A percentile compares a stretch with the other conserved stretches of the same genome.
Evolutionary conservation across 2,329 filamentous ascomycete genomes (phyloP).

Genomic region (Colletotrichum eremochloae): DNA sequence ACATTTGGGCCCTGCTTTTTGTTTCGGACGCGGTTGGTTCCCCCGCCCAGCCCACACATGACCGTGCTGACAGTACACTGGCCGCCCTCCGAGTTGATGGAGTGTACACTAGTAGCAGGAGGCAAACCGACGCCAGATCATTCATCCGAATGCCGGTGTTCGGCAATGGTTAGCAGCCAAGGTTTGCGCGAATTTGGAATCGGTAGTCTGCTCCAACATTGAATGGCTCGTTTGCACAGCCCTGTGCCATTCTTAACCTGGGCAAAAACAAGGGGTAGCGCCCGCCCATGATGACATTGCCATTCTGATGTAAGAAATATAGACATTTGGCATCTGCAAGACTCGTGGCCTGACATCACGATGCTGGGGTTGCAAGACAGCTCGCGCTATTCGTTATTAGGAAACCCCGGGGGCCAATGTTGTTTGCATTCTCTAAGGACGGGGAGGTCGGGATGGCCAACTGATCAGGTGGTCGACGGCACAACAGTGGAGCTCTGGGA

Average conservation of each 20-base stretch:
- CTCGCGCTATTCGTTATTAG: not conserved
- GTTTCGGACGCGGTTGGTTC: slow-evolving; percentile 26
- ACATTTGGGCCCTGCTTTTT: not conserved
- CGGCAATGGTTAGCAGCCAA: slow-evolving; percentile 23
- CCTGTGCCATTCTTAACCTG: not conserved
- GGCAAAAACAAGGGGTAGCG: not conserved
- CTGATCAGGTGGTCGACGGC: not conserved
- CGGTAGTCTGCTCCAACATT: not conserved
- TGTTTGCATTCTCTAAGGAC: not conserved
- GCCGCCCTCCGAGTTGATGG: slow-evolving; percentile 8
- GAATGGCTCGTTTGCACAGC: slow-evolving; percentile 2
- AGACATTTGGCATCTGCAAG: not conserved
- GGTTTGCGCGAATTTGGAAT: slow-evolving; percentile 11
- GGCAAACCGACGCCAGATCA: not conserved
- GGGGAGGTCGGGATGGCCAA: not conserved
- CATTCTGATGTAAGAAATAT: slow-evolving; percentile 1
- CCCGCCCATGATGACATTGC: slow-evolving; percentile 8
- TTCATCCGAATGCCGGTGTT: slow-evolving; percentile 11
- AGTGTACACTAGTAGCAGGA: not conserved
- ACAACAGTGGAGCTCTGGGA: slow-evolving; percentile 15
- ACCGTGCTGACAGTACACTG: slow-evolving; percentile 17
- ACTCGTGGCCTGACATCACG: slow-evolving; percentile 30
- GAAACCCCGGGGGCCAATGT: not conserved
- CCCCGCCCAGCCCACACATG: slow-evolving; percentile 26
- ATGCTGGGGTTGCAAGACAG: not conserved